A percentile compares a stretch with the other conserved stretches of the same genome.
phyloP scores from a whole-genome alignment of 257 asterid genomes.

The Gardenia jasminoides region DNA sequence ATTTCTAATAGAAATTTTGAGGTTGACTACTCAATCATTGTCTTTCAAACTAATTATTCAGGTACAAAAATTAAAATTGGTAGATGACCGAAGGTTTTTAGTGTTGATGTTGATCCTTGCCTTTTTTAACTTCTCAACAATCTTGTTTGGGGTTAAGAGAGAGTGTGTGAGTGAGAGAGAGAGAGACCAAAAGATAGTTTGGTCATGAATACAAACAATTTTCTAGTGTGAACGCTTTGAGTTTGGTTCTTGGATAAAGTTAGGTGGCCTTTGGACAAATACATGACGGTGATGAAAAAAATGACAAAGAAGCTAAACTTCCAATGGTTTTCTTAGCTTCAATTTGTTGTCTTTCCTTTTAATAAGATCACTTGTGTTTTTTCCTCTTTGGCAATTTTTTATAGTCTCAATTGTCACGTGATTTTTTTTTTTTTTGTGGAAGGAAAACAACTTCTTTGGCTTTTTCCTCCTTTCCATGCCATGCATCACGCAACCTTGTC shows the following conservation, averaged over 20 bases:
- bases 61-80: not conserved
- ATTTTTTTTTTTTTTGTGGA: not conserved
- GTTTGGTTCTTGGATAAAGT: not conserved
- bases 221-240: not conserved
- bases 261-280: not conserved
- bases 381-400: not conserved
- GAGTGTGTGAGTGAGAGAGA: too few relatives aligned
- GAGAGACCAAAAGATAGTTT: not conserved
- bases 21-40: not conserved
- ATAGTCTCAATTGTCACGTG: not conserved
- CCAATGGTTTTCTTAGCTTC: not conserved
- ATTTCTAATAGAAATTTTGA: not conserved
- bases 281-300: not conserved
- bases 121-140: not conserved
- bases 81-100: not conserved
- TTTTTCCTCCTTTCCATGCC: constrained; percentile 1
- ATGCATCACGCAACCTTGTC: constrained; percentile 11
- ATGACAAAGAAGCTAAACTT: not conserved
- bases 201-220: not conserved
- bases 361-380: too few relatives aligned
- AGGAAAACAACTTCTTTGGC: not conserved
- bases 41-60: not conserved
- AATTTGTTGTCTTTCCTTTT: too few relatives aligned
- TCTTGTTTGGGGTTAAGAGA: not conserved
- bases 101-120: not conserved